These are phyloP conservation scores for Globisporangium radiosum DNA, from an alignment of 352 stramenopile species.

Conservation along the genomic window DNA sequence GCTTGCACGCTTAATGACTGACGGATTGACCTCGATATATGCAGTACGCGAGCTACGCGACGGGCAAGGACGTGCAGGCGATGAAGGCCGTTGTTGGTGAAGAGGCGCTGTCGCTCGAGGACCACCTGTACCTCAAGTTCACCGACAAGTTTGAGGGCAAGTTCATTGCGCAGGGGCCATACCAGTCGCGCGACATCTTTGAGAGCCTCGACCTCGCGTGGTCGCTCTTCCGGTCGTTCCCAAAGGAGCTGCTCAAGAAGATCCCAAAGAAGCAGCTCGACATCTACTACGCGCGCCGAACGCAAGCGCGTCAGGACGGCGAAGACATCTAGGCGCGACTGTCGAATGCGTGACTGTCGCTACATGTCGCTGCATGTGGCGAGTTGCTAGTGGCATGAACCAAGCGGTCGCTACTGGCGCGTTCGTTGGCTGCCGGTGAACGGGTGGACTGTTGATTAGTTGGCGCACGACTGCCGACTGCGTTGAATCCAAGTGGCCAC, in stretches of 20 bases:
- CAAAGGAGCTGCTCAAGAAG: conserved; percentile 99
- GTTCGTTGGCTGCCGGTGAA: too few species aligned
- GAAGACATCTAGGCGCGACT: conserved; percentile 48
- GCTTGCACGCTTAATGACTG: too few species aligned
- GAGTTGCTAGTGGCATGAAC: too few species aligned
- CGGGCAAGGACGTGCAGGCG: conserved; percentile 97
- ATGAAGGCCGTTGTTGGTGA: conserved; percentile 99
- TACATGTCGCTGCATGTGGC: too few species aligned
- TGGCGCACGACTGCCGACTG: too few species aligned
- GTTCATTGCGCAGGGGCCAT: conserved; percentile 96
- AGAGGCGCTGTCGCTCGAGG: conserved; percentile 98
- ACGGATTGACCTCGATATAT: conserved; percentile 1
- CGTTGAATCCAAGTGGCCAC: too few species aligned
- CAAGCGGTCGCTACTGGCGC: too few species aligned
- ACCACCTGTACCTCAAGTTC: conserved; percentile 99
- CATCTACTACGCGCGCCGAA: conserved; percentile 94
- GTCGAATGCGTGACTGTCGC: neutral
- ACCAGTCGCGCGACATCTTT: conserved; percentile 98
- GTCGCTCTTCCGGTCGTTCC: conserved; percentile 98
- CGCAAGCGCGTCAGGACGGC: conserved; percentile 83
- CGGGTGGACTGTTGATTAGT: too few species aligned
- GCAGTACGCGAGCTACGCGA: conserved; percentile 83
- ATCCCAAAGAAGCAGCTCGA: conserved; percentile 99
- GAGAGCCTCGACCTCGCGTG: conserved; percentile 98
- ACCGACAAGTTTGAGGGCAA: conserved; percentile 99